Evolutionary conservation across 257 asterid species (phyloP).

Genomic region (Apocynum venetum): DNA sequence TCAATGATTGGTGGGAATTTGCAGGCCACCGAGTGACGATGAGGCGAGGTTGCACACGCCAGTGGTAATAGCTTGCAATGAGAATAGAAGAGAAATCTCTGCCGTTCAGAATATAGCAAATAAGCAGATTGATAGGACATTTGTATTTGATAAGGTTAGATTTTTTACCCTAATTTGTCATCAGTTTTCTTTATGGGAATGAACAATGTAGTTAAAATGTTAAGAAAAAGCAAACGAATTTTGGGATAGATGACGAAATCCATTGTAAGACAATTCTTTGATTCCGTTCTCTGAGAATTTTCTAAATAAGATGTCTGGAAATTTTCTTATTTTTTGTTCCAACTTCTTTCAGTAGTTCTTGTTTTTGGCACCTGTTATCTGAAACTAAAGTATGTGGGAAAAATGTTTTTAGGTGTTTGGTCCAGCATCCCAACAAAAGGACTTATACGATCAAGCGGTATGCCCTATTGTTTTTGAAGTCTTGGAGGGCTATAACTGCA

Average conservation of each 20-base stretch:
- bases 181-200: neutral
- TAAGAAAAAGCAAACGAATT: neutral
- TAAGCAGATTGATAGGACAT: constrained; percentile 96
- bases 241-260: neutral
- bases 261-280: neutral
- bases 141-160: constrained; percentile 82
- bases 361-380: neutral
- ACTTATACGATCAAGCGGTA: constrained; percentile 78
- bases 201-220: neutral
- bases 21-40: constrained; percentile 91
- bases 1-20: neutral
- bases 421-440: constrained; percentile 88
- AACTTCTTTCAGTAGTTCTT: neutral
- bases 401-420: constrained; percentile 70
- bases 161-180: constrained; percentile 1
- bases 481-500: constrained; percentile 95
- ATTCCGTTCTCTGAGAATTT: neutral
- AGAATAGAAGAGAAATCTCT: constrained; percentile 77
- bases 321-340: neutral
- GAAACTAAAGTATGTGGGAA: constrained; percentile 4
- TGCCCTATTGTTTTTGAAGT: constrained; percentile 92
- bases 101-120: constrained; percentile 96
- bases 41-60: constrained; percentile 80
- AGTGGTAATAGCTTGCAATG: constrained; percentile 82
- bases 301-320: neutral